Evolutionary conservation across 352 stramenopile genomes (phyloP).

Genomic region (Pythium plurisporium): DNA sequence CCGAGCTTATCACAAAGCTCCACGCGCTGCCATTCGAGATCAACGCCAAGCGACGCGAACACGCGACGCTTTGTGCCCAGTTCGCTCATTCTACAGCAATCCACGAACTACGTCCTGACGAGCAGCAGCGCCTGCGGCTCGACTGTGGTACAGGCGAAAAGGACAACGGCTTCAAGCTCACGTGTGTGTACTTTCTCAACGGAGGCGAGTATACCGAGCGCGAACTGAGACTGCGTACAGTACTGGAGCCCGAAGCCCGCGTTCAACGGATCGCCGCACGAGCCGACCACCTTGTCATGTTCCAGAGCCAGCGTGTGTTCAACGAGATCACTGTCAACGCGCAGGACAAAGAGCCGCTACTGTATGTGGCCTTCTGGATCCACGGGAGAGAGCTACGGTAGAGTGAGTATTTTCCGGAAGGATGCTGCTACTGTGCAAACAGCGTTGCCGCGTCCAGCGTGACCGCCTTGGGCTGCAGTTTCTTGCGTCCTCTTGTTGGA

Average conservation of each 20-base stretch:
- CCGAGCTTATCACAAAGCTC: constrained; percentile 70
- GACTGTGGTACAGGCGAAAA: constrained; percentile 66
- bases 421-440: constrained; percentile 4
- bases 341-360: constrained; percentile 38
- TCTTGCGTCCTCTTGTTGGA: constrained; percentile 7
- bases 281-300: constrained; percentile 61
- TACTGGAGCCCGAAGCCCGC: constrained; percentile 20
- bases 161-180: constrained; percentile 78
- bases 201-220: not conserved
- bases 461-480: constrained; percentile 24
- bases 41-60: constrained; percentile 54
- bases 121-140: constrained; percentile 50
- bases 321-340: constrained; percentile 49
- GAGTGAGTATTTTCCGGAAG: not conserved
- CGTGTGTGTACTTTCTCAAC: constrained; percentile 64
- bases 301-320: constrained; percentile 59
- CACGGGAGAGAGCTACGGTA: constrained; percentile 50
- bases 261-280: constrained; percentile 30
- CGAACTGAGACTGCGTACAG: constrained; percentile 34
- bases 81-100: constrained; percentile 63
- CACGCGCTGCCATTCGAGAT: constrained; percentile 79
- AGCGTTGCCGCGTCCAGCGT: constrained; percentile 22
- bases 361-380: constrained; percentile 75
- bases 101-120: constrained; percentile 35
- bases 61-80: constrained; percentile 52